Base-by-base conservation (phyloP, 2,329 filamentous ascomycete species). In the Penicillium frequentans region DNA sequence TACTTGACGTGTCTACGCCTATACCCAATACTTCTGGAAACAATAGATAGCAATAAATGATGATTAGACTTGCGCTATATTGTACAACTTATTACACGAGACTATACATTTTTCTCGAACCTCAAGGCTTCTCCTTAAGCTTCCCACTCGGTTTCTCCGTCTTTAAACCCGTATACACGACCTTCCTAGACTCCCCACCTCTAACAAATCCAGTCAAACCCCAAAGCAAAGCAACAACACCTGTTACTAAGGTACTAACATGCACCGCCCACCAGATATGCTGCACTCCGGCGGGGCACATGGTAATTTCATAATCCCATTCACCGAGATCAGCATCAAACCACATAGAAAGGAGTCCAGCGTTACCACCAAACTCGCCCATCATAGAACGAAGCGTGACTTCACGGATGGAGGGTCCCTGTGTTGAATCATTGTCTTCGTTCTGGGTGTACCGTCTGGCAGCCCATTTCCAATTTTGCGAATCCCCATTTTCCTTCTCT, bases 361-460 rank as follows among this genome's bases (percentile, higher is more conserved):
- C 91, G 71, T 97, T 95, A 21, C 95, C 95, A n/a, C 86, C 88
- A 74, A 90, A 99, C 55, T 90, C 90, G 55, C 95, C 95, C 95
- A 99, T 99, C 92, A 99, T 98, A 74, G 91, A 96, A 57, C 93
- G 87, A 2, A 99, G 90, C 0, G 95, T 99, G 62, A 98, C 86
- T 75, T 99, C 95, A 27, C 93, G 82, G 6, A 97, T 79, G 69
- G 23, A 87, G 60, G 58, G 72, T 10, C 61, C 29, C 1, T 55
- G 48, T 43, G 26, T 21, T 39, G 39, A 16, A 13, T 57, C 37
- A 9, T 29, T 31, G 24, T 16, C 16, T 52, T 52, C 39, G 44
- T 33, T 19, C 13, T 33, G 31, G 44, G 39, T 54, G 47, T 71
- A 77, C 19, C 72, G 70, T 57, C 52, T 67, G 21, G 74, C 74